These are phyloP conservation scores for Pestalotiopsis sp. DNA, from an alignment of 2,329 filamentous ascomycete genomes.

Conservation along the genomic window DNA sequence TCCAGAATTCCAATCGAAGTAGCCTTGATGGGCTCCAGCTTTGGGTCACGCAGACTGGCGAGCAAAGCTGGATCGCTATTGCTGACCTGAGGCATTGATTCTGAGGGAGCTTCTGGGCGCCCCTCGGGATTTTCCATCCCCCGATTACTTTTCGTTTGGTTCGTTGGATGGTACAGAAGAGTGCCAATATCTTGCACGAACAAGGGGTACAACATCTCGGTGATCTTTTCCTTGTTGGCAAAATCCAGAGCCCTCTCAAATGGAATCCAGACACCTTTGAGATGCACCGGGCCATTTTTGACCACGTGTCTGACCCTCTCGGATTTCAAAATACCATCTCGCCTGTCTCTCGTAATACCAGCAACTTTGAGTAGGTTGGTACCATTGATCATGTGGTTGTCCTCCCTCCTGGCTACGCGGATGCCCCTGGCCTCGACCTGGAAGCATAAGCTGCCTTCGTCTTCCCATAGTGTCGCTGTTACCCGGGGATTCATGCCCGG, in stretches of 20 bases:
- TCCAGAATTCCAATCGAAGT: no score
- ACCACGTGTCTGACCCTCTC: conserved; percentile 97
- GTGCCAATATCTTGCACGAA: conserved; percentile 3
- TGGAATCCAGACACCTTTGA: conserved; percentile 98
- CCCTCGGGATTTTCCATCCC: background rate
- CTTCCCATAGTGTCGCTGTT: conserved; percentile 96
- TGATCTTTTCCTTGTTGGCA: conserved; percentile 8
- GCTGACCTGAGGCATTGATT: no score
- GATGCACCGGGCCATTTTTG: conserved; percentile 97
- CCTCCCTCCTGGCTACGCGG: conserved; percentile 88
- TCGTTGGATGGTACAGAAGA: background rate
- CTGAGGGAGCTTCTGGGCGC: background rate
- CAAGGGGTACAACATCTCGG: conserved; percentile 4
- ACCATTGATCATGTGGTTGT: conserved; percentile 94
- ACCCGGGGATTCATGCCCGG: conserved; percentile 91
- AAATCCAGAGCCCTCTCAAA: conserved; percentile 88
- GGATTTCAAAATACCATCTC: conserved; percentile 96
- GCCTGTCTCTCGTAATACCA: conserved; percentile 93
- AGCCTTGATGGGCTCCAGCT: background rate
- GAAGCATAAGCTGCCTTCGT: conserved; percentile 96
- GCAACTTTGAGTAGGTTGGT: conserved; percentile 96
- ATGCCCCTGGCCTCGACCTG: conserved; percentile 96
- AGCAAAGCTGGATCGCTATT: no score
- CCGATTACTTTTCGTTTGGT: background rate
- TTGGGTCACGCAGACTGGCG: background rate